These are phyloP conservation scores for Eimeria zaria DNA, from an alignment of 169 alveolate genomes.

Conservation along the genomic window DNA sequence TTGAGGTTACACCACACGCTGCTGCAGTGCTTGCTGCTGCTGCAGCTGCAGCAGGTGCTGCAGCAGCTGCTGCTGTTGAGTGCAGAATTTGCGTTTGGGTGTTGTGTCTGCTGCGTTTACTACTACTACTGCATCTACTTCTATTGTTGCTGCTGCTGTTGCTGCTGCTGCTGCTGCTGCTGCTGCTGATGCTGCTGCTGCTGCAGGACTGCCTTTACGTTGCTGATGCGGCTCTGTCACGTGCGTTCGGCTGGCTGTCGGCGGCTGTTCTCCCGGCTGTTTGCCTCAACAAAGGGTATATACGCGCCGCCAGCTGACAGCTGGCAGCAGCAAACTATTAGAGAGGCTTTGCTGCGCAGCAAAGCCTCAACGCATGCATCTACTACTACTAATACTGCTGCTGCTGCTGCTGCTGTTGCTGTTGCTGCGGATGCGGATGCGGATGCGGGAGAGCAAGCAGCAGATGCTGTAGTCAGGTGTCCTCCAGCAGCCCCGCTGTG, in stretches of 20 bases:
- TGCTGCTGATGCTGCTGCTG: slow-evolving; percentile 1
- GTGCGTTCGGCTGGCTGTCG: slow-evolving; percentile 37
- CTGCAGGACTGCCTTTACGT: slow-evolving; percentile 40
- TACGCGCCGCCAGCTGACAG: neutral
- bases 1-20: neutral
- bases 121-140: neutral
- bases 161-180: neutral
- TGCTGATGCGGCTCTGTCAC: slow-evolving; percentile 34
- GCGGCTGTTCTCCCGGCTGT: neutral
- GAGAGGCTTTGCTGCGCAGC: neutral
- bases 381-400: neutral
- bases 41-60: neutral
- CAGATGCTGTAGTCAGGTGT: neutral
- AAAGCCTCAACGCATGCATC: neutral
- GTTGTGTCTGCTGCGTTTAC: neutral
- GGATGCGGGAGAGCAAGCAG: neutral
- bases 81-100: too few relatives aligned
- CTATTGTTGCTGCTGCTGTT: neutral
- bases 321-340: neutral
- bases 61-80: too few relatives aligned
- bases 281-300: slow-evolving; percentile 7
- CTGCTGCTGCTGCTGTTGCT: neutral
- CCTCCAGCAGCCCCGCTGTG: slow-evolving; percentile 31
- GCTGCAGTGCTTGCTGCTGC: neutral
- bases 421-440: neutral